Conservation (phyloP, 2,329 filamentous ascomycete genomes). For the Sclerotiophoma versabilis region DNA sequence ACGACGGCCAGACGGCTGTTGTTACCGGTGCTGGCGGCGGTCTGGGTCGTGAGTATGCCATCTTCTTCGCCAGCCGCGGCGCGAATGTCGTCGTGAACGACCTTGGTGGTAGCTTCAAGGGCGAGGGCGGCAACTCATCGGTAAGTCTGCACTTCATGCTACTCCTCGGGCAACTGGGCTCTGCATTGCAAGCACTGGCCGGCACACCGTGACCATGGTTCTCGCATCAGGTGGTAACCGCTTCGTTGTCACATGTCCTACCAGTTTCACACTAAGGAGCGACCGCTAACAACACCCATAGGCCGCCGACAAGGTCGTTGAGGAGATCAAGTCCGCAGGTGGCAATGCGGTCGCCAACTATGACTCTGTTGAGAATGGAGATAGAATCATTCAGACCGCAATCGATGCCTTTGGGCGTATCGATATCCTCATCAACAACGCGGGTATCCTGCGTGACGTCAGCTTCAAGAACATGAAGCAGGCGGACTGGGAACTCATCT, state of each 20-base stretch:
- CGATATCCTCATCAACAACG: slow-evolving; percentile 97
- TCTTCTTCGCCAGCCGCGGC: slow-evolving; percentile 90
- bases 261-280: background rate
- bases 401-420: slow-evolving; percentile 83
- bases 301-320: slow-evolving; percentile 83
- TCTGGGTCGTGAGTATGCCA: slow-evolving; percentile 80
- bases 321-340: slow-evolving; percentile 84
- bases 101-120: slow-evolving; percentile 89
- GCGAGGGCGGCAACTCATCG: slow-evolving; percentile 86
- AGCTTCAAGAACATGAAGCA: slow-evolving; percentile 99
- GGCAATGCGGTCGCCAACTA: slow-evolving; percentile 98
- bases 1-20: slow-evolving; percentile 87
- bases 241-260: slow-evolving; percentile 1
- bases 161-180: too few species aligned
- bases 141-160: slow-evolving; percentile 57
- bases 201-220: background rate
- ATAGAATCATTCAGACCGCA: slow-evolving; percentile 90
- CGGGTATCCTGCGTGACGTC: slow-evolving; percentile 91
- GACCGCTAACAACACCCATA: slow-evolving; percentile 47
- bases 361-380: slow-evolving; percentile 90
- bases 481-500: slow-evolving; percentile 93
- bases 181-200: background rate
- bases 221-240: background rate
- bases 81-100: slow-evolving; percentile 98
- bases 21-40: slow-evolving; percentile 87